Conservation (phyloP, 352 stramenopile species). For the Globisporangium barbulae region DNA sequence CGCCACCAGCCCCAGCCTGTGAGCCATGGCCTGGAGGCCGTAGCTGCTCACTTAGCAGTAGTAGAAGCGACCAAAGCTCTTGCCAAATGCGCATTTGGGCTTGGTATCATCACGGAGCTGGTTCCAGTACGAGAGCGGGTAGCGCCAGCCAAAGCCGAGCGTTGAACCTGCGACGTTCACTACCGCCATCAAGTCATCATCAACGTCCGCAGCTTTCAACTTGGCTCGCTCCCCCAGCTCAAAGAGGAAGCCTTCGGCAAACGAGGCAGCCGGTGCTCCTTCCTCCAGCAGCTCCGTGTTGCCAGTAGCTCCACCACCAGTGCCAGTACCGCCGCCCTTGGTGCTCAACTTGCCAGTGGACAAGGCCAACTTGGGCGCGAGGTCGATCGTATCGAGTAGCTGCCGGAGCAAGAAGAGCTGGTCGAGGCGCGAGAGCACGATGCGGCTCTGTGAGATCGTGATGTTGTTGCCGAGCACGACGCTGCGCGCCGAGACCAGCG, state of each 20-base stretch:
- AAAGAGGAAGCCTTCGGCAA: conserved; percentile 7
- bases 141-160: conserved; percentile 22
- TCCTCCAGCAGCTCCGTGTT: neutral
- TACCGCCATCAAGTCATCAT: neutral
- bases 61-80: conserved; percentile 7
- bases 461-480: conserved; percentile 15
- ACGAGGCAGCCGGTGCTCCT: neutral
- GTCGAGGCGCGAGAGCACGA: conserved; percentile 17
- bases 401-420: conserved; percentile 11
- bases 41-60: conserved; percentile 12
- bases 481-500: conserved; percentile 6
- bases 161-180: neutral
- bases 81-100: conserved; percentile 7
- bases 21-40: too few relatives aligned
- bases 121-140: conserved; percentile 14
- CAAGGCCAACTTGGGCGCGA: conserved; percentile 5
- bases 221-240: neutral
- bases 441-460: conserved; percentile 14
- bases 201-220: neutral
- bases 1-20: too few relatives aligned
- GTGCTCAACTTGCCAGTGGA: neutral
- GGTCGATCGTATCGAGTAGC: conserved; percentile 13
- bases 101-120: neutral
- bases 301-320: too few relatives aligned
- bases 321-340: neutral